Percentiles rank a stretch among this genome's conserved stretches.
phyloP scores from a whole-genome alignment of 2,329 filamentous ascomycete genomes.

The Colletotrichum neosansevieriae region DNA sequence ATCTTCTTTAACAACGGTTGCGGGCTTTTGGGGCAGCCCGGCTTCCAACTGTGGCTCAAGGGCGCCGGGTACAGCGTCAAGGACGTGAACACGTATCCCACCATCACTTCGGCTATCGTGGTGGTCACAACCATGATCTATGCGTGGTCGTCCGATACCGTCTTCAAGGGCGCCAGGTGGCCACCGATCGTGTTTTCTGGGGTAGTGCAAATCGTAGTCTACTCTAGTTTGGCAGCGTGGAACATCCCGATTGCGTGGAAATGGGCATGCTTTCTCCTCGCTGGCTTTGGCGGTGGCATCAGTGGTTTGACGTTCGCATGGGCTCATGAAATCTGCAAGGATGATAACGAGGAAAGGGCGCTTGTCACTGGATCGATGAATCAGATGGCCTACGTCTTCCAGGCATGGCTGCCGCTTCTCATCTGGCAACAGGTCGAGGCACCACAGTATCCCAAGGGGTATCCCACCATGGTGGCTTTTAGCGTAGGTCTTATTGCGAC shows the following conservation, averaged over 20 bases:
- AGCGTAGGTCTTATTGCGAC: conserved; percentile 62
- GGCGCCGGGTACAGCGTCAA: conserved; percentile 55
- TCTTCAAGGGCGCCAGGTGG: conserved; percentile 71
- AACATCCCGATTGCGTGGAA: conserved; percentile 65
- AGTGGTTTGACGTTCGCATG: conserved; percentile 61
- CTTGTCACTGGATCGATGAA: conserved; percentile 77
- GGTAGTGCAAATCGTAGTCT: conserved; percentile 55
- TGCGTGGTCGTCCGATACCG: conserved; percentile 73
- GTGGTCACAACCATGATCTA: conserved; percentile 72
- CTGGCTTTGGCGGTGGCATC: conserved; percentile 63
- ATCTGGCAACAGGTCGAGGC: conserved; percentile 75
- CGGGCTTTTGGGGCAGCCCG: conserved; percentile 61
- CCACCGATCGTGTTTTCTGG: conserved; percentile 71
- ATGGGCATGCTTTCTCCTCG: conserved; percentile 70
- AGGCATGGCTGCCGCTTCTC: conserved; percentile 76
- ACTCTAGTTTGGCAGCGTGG: conserved; percentile 57
- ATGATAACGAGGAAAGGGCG: conserved; percentile 73
- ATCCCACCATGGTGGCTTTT: conserved; percentile 65
- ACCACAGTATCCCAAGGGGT: conserved; percentile 71
- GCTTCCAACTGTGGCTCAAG: conserved; percentile 66
- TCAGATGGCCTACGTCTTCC: conserved; percentile 76
- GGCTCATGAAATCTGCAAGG: conserved; percentile 63
- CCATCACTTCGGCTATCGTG: conserved; percentile 66
- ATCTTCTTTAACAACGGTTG: conserved; percentile 73
- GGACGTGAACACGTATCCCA: conserved; percentile 67